phyloP scores from a whole-genome alignment of 768 basidiomycete genomes.

The Lentinus tigrinus region DNA sequence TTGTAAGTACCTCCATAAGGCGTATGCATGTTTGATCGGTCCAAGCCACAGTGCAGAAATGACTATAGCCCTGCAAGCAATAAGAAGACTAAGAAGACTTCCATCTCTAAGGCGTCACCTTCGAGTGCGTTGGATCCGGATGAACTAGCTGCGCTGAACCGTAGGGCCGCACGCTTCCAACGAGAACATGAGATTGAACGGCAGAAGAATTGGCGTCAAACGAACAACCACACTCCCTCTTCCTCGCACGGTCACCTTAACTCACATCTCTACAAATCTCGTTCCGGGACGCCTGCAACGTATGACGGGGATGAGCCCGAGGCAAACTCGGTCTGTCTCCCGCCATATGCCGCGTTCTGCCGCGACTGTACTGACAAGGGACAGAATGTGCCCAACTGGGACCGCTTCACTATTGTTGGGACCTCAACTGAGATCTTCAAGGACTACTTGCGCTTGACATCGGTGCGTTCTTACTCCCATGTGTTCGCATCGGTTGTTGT shows the following conservation, averaged over 20 bases:
- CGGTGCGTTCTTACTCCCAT: constrained; percentile 45
- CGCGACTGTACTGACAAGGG: not conserved
- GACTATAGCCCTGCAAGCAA: constrained; percentile 39
- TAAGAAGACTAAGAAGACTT: constrained; percentile 61
- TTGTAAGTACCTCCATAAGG: constrained; percentile 37
- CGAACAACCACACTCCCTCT: constrained; percentile 33
- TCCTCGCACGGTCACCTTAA: constrained; percentile 35
- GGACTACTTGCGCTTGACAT: constrained; percentile 91
- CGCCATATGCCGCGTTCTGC: constrained; percentile 5
- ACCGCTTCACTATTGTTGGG: constrained; percentile 92
- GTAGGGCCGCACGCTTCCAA: constrained; percentile 86
- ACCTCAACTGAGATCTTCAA: constrained; percentile 89
- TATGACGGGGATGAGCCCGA: constrained; percentile 62
- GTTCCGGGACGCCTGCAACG: constrained; percentile 37
- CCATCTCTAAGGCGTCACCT: constrained; percentile 30
- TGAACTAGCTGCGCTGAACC: constrained; percentile 68
- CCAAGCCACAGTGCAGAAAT: constrained; percentile 28
- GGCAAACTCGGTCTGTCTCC: constrained; percentile 59
- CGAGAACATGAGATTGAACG: constrained; percentile 86
- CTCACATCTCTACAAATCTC: constrained; percentile 24
- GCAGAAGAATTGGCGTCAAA: constrained; percentile 47
- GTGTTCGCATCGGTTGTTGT: not conserved
- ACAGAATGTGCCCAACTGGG: constrained; percentile 97
- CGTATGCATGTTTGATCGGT: not conserved
- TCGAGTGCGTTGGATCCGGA: constrained; percentile 46